phyloP scores from a whole-genome alignment of 2,329 filamentous ascomycete species.

The Fusarium ramigenum region DNA sequence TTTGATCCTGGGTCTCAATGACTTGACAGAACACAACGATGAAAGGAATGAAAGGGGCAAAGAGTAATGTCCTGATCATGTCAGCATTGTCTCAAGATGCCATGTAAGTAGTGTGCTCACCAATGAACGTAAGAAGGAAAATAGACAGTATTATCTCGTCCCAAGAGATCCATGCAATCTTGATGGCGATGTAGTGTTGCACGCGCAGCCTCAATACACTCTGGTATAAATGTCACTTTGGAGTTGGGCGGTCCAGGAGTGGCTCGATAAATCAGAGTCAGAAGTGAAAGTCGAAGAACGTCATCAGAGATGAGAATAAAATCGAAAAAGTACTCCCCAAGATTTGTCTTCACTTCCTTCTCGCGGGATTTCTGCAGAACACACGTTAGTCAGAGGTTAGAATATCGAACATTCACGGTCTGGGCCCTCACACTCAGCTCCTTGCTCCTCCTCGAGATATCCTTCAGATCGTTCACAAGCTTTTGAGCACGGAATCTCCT shows the following conservation, averaged over 20 bases:
- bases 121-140: constrained; percentile 55
- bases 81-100: background rate
- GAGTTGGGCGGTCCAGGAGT: constrained; percentile 44
- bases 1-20: constrained; percentile 55
- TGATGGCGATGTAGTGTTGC: constrained; percentile 53
- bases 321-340: constrained; percentile 47
- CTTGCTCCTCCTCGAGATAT: constrained; percentile 35
- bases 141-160: constrained; percentile 49
- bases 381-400: constrained; percentile 14
- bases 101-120: constrained; percentile 39
- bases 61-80: constrained; percentile 53
- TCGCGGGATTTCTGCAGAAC: constrained; percentile 25
- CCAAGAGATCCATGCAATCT: constrained; percentile 52
- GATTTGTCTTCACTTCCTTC: constrained; percentile 34
- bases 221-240: constrained; percentile 51
- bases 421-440: constrained; percentile 25
- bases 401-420: background rate
- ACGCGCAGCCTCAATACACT: constrained; percentile 55
- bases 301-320: constrained; percentile 52
- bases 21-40: constrained; percentile 62
- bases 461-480: constrained; percentile 46
- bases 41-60: constrained; percentile 63
- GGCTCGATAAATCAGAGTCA: constrained; percentile 56
- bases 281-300: constrained; percentile 53
- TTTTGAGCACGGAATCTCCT: constrained; percentile 47